Conservation (phyloP, 2,329 filamentous ascomycete genomes). For the Pseudogymnoascus sp. region DNA sequence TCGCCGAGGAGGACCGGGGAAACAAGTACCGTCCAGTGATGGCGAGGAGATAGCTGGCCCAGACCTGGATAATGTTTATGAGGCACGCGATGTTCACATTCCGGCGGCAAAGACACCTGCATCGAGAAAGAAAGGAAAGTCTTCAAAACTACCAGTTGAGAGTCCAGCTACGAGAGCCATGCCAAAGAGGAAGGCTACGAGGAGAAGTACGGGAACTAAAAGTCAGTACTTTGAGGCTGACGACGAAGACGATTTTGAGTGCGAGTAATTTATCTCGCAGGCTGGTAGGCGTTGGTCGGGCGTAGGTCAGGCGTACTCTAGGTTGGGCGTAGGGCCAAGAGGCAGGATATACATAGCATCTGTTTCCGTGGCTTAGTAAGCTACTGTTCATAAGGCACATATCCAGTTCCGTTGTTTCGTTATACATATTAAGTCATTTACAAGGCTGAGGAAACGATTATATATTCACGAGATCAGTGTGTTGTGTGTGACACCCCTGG, state of each 20-base stretch:
- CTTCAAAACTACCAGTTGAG: not conserved
- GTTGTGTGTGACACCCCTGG: not conserved
- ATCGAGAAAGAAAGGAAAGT: not conserved
- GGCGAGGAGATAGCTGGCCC: not conserved
- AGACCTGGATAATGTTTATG: not conserved
- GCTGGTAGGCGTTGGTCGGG: not conserved
- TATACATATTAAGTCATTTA: not conserved
- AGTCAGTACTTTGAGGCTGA: constrained; percentile 15
- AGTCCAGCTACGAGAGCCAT: constrained; percentile 6
- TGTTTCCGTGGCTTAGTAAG: not conserved
- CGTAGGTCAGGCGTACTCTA: not conserved
- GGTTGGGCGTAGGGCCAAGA: not conserved
- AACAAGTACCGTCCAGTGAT: not conserved
- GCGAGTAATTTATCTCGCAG: not conserved
- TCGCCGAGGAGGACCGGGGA: not conserved
- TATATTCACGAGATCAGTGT: not conserved
- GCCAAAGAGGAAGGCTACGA: constrained; percentile 11
- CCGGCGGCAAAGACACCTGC: not conserved
- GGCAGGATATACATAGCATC: not conserved
- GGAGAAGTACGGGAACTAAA: constrained; percentile 13
- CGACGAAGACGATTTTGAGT: constrained; percentile 10
- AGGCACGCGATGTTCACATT: not conserved
- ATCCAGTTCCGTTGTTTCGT: not conserved
- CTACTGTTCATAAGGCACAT: not conserved
- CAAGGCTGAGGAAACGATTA: not conserved